Conservation (phyloP, 352 stramenopile genomes). For the Globisporangium polare region DNA sequence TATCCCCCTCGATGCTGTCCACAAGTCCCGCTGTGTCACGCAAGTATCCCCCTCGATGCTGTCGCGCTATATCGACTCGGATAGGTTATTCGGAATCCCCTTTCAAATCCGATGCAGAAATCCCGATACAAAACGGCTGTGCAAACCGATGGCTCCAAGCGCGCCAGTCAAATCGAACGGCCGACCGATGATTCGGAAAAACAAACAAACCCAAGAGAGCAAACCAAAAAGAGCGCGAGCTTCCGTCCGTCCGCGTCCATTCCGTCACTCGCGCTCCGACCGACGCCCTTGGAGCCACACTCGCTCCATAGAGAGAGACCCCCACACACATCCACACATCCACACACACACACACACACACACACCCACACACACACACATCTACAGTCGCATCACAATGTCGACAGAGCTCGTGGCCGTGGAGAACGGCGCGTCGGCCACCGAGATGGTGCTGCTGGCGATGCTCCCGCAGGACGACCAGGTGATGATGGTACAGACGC, state of each 20-base stretch:
- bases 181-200: too few species aligned
- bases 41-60: background rate
- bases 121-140: background rate
- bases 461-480: slow-evolving; percentile 64
- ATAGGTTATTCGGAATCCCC: background rate
- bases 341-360: background rate
- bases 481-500: slow-evolving; percentile 64
- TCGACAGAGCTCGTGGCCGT: slow-evolving; percentile 18
- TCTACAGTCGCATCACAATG: slow-evolving; percentile 4
- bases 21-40: background rate
- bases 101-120: background rate
- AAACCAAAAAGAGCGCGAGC: slow-evolving; percentile 3
- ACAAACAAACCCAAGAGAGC: background rate
- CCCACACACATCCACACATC: background rate
- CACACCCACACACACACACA: background rate
- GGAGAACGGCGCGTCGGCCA: slow-evolving; percentile 18
- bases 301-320: background rate
- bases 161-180: background rate
- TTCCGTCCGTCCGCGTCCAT: slow-evolving; percentile 1
- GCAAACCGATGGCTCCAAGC: slow-evolving; percentile 1
- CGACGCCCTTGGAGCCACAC: background rate
- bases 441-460: slow-evolving; percentile 65
- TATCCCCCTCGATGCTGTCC: slow-evolving; percentile 3
- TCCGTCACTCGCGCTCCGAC: slow-evolving; percentile 1
- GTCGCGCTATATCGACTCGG: background rate